Percentiles rank a stretch among this genome's conserved stretches.
phyloP scores from a whole-genome alignment of 2,329 filamentous ascomycete genomes.

The Pestalotiopsis sp. region DNA sequence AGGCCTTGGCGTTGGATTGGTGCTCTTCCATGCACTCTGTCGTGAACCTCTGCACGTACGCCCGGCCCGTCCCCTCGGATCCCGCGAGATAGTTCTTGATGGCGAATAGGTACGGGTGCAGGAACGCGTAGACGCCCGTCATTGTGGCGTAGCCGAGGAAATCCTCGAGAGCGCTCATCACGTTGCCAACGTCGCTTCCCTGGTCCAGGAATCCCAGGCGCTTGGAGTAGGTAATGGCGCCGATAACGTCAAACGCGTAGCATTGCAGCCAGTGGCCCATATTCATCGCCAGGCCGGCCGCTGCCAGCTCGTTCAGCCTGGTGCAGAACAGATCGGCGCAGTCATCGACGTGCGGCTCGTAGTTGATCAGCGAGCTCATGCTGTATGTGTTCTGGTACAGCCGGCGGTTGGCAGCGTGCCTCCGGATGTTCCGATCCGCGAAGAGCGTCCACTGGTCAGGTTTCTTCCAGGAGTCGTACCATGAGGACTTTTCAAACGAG shows the following conservation, averaged over 20 bases:
- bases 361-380: constrained; percentile 36
- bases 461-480: constrained; percentile 31
- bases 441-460: constrained; percentile 31
- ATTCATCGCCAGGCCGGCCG: constrained; percentile 26
- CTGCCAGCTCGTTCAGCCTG: constrained; percentile 30
- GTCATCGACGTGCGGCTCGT: constrained; percentile 36
- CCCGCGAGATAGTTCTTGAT: constrained; percentile 18
- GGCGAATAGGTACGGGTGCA: constrained; percentile 18
- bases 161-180: not conserved
- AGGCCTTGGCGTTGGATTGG: constrained; percentile 9
- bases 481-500: constrained; percentile 35
- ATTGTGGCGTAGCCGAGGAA: constrained; percentile 24
- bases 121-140: constrained; percentile 24
- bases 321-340: constrained; percentile 31
- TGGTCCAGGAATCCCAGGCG: constrained; percentile 28
- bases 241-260: constrained; percentile 30
- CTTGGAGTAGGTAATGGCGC: constrained; percentile 22
- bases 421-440: constrained; percentile 27
- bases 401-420: constrained; percentile 29
- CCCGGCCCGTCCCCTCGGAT: constrained; percentile 24
- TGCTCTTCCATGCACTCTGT: constrained; percentile 19
- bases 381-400: constrained; percentile 33
- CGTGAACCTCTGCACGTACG: constrained; percentile 30
- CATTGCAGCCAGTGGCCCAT: constrained; percentile 20
- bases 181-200: constrained; percentile 22